These are phyloP conservation scores for Magnaporthales sp. DNA, from an alignment of 2,329 filamentous ascomycete genomes.

Conservation along the genomic window DNA sequence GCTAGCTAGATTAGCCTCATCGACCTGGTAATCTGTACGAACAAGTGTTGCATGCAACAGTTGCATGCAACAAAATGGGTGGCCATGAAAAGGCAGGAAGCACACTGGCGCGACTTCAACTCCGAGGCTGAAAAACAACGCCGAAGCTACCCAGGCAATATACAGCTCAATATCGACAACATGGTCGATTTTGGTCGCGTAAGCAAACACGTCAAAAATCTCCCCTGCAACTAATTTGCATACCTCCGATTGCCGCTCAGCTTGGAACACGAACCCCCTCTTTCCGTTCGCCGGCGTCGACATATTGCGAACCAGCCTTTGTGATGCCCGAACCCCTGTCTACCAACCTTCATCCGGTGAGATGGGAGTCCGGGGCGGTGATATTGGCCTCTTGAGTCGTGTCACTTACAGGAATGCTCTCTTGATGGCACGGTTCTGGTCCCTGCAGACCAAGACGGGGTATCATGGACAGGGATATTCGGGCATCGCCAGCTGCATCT, in stretches of 20 bases:
- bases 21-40: not conserved
- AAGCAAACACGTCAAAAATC: not conserved
- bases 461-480: not conserved
- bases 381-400: not conserved
- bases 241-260: not conserved
- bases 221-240: not conserved
- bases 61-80: not conserved
- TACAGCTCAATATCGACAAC: not conserved
- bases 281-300: not conserved
- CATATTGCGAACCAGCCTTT: not conserved
- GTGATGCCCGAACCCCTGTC: not conserved
- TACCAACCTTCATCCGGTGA: not conserved
- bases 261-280: not conserved
- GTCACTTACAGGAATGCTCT: not conserved
- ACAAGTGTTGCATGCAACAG: not conserved
- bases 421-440: not conserved
- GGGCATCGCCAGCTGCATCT: conserved; percentile 4
- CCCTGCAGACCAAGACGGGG: not conserved
- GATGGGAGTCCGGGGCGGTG: not conserved
- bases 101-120: not conserved
- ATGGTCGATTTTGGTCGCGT: not conserved
- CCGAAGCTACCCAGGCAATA: not conserved
- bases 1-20: not conserved
- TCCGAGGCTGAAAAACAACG: not conserved
- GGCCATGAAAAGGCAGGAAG: conserved; percentile 4